These are phyloP conservation scores for Russula emetica DNA, from an alignment of 768 basidiomycete genomes.

Conservation along the genomic window DNA sequence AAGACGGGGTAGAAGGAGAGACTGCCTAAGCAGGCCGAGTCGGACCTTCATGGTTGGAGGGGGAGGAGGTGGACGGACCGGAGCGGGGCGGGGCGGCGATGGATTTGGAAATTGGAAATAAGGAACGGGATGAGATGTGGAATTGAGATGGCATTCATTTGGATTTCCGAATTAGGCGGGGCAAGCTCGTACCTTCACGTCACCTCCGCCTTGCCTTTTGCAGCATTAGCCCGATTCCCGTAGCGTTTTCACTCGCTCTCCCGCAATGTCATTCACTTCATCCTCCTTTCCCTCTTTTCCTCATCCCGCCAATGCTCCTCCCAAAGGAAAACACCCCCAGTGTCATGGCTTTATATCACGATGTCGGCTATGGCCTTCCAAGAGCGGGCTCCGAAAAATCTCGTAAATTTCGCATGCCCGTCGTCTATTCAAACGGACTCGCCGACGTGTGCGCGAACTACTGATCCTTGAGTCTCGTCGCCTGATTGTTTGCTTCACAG, in stretches of 20 bases:
- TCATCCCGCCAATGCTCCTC: background rate
- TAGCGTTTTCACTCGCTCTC: background rate
- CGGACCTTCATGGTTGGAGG: constrained; percentile 9
- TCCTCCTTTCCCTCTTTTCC: background rate
- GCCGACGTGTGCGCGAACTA: constrained; percentile 14
- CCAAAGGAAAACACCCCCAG: background rate
- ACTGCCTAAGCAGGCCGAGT: constrained; percentile 14
- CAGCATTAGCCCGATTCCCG: background rate
- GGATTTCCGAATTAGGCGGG: background rate
- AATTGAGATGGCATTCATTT: background rate
- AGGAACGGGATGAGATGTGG: background rate
- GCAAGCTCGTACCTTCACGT: background rate
- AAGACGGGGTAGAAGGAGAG: background rate
- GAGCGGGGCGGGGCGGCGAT: background rate
- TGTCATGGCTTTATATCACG: background rate
- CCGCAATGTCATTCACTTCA: background rate
- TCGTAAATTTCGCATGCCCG: constrained; percentile 14
- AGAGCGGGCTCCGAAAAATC: background rate
- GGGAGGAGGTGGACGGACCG: background rate
- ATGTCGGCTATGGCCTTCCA: constrained; percentile 9
- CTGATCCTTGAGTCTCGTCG: background rate
- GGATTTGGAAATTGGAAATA: background rate
- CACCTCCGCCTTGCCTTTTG: constrained; percentile 13
- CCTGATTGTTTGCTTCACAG: constrained; percentile 35
- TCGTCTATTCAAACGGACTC: constrained; percentile 9